Evolutionary conservation across 768 basidiomycete species (phyloP), one percentile per base, ranked within the genome.

Genomic region (Candolleomyces aberdarensis): DNA sequence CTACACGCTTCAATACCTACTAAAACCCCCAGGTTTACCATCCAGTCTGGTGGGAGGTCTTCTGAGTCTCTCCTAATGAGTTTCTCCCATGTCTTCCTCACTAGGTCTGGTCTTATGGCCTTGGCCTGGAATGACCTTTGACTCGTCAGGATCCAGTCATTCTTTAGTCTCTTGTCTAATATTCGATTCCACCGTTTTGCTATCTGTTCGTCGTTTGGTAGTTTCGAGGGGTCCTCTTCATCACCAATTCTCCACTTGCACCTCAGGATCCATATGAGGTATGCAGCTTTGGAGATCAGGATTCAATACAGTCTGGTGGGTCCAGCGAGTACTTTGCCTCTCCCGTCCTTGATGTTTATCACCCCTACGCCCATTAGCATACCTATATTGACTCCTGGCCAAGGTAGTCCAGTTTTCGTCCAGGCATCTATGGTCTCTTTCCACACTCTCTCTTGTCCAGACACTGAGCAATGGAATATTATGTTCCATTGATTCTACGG

Each of bases 401-500:
- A 46, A 17, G 43, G 20, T 17, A 43, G 39, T 6, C 56, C 56
- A 8, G 56, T 57, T 32, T 31, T 57, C 19, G 15, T 46, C 69
- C 68, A 71, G 1, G 71, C n/a, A 8, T 63, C 48, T 55, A 60
- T 56, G 0, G 62, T 63, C 2, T 63, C 29, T n/a, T 60, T 39
- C 73, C 73, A 75, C 1, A 72, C 43, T 29, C 15, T n/a, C 44
- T 57, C 52, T 48, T 71, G 71, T 0, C 68, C 69, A 2, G 63
- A 61, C 3, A 57, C 62, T 50, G 46, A 39, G 54, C 74, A 75
- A n/a, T 72, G 57, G 0, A 56, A 61, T 0, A 75, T 63, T 6
- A 74, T 57, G 44, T 74, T 69, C 65, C 61, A 76, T 65, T 10
- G 67, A 41, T 51, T 75, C 75, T 13, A 44, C 41, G 8, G 56